Conservation (phyloP, 495 filamentous ascomycete species). For the Amorphotheca resinae region DNA sequence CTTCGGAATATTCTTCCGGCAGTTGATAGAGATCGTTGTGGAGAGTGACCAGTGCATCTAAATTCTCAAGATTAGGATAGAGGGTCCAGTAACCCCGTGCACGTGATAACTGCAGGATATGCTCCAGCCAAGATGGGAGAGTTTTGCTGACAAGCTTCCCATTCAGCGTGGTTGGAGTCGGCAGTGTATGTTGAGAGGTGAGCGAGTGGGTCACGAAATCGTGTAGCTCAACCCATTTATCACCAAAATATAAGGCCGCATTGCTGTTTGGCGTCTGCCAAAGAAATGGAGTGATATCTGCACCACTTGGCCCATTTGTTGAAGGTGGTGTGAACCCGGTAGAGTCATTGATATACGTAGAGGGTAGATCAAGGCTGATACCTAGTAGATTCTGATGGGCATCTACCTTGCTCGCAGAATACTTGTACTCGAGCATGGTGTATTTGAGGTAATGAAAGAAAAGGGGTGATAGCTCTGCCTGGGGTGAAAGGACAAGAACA, state of each 20-base stretch:
- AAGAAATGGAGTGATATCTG: constrained; percentile 43
- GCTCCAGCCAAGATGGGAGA: constrained; percentile 68
- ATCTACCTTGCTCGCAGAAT: constrained; percentile 41
- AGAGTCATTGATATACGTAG: constrained; percentile 42
- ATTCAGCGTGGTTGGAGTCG: constrained; percentile 21
- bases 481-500: constrained; percentile 64
- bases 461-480: constrained; percentile 57
- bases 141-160: constrained; percentile 42
- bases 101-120: constrained; percentile 58
- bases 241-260: constrained; percentile 67
- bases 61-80: constrained; percentile 48
- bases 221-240: constrained; percentile 74
- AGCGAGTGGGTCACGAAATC: constrained; percentile 52
- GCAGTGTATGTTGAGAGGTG: constrained; percentile 25
- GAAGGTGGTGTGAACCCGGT: constrained; percentile 39
- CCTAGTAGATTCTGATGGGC: constrained; percentile 46
- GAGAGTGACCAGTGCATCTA: constrained; percentile 45
- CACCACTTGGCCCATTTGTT: constrained; percentile 1
- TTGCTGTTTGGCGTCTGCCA: constrained; percentile 76
- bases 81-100: constrained; percentile 60
- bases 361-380: constrained; percentile 63
- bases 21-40: constrained; percentile 59
- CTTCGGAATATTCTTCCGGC: constrained; percentile 51
- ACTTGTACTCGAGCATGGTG: constrained; percentile 55
- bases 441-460: constrained; percentile 80